Percentiles rank a stretch among this genome's conserved stretches.
Conservation (phyloP, 2,329 filamentous ascomycete genomes). For the Colletotrichum australisinense region DNA sequence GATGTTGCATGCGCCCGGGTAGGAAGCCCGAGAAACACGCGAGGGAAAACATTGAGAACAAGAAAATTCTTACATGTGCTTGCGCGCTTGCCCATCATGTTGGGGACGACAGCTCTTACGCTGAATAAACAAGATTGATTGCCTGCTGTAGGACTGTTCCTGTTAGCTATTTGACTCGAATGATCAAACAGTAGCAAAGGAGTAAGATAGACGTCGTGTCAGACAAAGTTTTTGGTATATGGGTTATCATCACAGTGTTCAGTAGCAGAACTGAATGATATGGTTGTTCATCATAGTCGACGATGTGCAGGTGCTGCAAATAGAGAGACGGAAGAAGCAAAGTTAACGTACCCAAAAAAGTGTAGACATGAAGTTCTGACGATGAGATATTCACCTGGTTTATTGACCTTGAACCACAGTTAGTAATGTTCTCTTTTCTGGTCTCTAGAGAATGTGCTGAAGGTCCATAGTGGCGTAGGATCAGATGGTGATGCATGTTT, state of each 20-base stretch:
- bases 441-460: not conserved
- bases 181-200: not conserved
- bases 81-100: too few relatives aligned
- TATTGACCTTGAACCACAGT: not conserved
- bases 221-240: constrained; percentile 75
- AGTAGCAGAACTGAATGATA: constrained; percentile 81
- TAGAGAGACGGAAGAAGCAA: not conserved
- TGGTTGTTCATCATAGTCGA: constrained; percentile 72
- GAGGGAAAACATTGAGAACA: constrained; percentile 19
- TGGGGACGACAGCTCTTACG: not conserved
- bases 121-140: not conserved
- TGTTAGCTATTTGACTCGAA: not conserved
- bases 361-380: not conserved
- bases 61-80: not conserved
- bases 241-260: constrained; percentile 74
- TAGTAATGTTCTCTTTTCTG: not conserved
- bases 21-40: not conserved
- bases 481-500: constrained; percentile 86
- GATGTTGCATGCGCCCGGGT: constrained; percentile 19
- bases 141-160: not conserved
- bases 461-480: constrained; percentile 38
- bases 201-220: constrained; percentile 46
- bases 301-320: constrained; percentile 3
- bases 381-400: not conserved
- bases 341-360: not conserved